Percentiles rank a stretch among this genome's conserved stretches.
Conservation (phyloP, 495 filamentous ascomycete genomes). For the Aspergillus panamensis region DNA sequence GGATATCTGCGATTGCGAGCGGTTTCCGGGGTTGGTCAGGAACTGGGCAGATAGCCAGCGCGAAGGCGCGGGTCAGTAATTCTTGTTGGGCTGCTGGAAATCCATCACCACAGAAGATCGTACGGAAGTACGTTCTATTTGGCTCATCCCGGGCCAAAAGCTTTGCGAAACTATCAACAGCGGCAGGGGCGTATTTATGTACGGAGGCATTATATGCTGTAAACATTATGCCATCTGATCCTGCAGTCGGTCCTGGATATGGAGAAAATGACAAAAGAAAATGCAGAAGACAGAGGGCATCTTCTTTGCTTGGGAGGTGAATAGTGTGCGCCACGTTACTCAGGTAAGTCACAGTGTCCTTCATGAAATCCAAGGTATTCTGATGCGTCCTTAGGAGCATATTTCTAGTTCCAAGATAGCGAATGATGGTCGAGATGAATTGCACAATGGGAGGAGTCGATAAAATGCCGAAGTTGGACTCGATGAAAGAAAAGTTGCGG, state of each 20-base stretch:
- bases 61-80: slow-evolving; percentile 84
- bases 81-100: slow-evolving; percentile 61
- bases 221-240: slow-evolving; percentile 65
- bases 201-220: slow-evolving; percentile 71
- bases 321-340: slow-evolving; percentile 82
- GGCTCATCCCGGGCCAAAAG: slow-evolving; percentile 90
- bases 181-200: slow-evolving; percentile 85
- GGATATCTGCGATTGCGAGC: slow-evolving; percentile 66
- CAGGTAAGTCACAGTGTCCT: slow-evolving; percentile 83
- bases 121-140: slow-evolving; percentile 75
- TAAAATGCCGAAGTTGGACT: slow-evolving; percentile 67
- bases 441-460: slow-evolving; percentile 72
- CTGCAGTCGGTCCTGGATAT: slow-evolving; percentile 50
- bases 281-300: slow-evolving; percentile 80
- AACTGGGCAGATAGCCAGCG: slow-evolving; percentile 77
- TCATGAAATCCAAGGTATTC: slow-evolving; percentile 94
- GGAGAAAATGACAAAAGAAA: slow-evolving; percentile 91
- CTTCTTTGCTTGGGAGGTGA: slow-evolving; percentile 80
- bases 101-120: slow-evolving; percentile 74
- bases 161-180: slow-evolving; percentile 87
- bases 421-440: slow-evolving; percentile 75
- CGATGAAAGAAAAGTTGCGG: slow-evolving; percentile 85
- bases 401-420: slow-evolving; percentile 85
- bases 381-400: slow-evolving; percentile 73
- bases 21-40: slow-evolving; percentile 59